Percentiles rank a stretch among this genome's conserved stretches.
Evolutionary conservation across 2,329 filamentous ascomycete species (phyloP).

Genomic region (Periconia macrospinosa): DNA sequence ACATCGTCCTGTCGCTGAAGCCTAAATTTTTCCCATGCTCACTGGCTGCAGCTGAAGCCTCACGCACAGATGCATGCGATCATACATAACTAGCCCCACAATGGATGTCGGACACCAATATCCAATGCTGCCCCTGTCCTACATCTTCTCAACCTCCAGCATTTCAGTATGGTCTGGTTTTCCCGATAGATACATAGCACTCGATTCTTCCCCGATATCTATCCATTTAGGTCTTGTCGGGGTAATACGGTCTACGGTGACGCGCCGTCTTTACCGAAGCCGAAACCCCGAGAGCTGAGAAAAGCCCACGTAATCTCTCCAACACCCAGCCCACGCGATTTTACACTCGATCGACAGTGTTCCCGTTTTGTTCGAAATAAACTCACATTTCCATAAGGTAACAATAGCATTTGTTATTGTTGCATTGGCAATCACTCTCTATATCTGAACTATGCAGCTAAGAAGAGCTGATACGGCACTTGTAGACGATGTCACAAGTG

Average conservation of each 20-base stretch:
- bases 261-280: neutral
- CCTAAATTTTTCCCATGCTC: neutral
- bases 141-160: neutral
- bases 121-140: neutral
- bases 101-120: neutral
- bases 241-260: neutral
- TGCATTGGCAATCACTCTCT: neutral
- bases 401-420: neutral
- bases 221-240: too few relatives aligned
- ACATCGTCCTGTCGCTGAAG: too few relatives aligned
- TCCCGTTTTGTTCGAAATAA: neutral
- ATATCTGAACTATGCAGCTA: conserved; percentile 6
- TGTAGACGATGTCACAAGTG: conserved; percentile 25
- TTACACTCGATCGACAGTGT: neutral
- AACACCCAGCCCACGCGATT: neutral
- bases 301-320: neutral
- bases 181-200: too few relatives aligned
- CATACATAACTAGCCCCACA: neutral
- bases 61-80: neutral
- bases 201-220: too few relatives aligned
- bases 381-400: neutral
- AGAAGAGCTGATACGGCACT: conserved; percentile 25
- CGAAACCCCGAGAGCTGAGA: neutral
- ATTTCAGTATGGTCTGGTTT: neutral
- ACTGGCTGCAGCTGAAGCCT: neutral